Evolutionary conservation across 2,329 filamentous ascomycete genomes (phyloP), one percentile per base, ranked within the genome.

Genomic region (Cladophialophora psammophila): DNA sequence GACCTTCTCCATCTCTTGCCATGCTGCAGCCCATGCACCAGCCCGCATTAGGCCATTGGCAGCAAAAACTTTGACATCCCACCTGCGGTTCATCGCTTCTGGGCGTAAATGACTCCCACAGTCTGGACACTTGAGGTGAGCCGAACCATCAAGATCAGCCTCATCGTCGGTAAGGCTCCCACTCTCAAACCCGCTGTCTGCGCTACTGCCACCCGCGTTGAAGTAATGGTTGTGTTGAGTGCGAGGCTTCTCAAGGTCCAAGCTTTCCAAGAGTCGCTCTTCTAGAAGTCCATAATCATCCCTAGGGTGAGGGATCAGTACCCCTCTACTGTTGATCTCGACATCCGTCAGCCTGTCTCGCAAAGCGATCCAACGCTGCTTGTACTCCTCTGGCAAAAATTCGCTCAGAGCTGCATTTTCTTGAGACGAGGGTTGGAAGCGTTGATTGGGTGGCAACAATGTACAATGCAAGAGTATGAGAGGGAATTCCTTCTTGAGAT

Each of bases 1-100:
- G 0, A 98, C 92, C n/a, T 94, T 87, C 80, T 99, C 95, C 95
- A 99, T 99, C 79, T 98, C 94, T 72, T 88, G 91, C 94, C 94
- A 99, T 66, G 92, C 94, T 1, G 94, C 94, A 4, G 88, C 87
- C 95, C 95, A 99, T 0, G 95, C 94, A 0, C 93, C 93, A 5
- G 92, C 90, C 66, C 89, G 88, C 92, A 99, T 96, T 56, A 98
- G 82, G 0, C 95, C 95, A 78, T 98, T 99, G 60, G 93, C 94
- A 0, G 95, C 95, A 75, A 94, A 99, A 0, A 98, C 90, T 75
- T 93, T 95, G 77, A 98, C 83, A 78, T 79, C 83, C 80, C 76
- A 90, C 80, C 80, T 88, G 77, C 71, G 85, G 76, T 77, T 85
- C 74, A 58, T 83, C 76, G 74, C 82, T 75, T 83, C 64, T 74